phyloP scores from a whole-genome alignment of 768 basidiomycete genomes.

The Boletales sp. region DNA sequence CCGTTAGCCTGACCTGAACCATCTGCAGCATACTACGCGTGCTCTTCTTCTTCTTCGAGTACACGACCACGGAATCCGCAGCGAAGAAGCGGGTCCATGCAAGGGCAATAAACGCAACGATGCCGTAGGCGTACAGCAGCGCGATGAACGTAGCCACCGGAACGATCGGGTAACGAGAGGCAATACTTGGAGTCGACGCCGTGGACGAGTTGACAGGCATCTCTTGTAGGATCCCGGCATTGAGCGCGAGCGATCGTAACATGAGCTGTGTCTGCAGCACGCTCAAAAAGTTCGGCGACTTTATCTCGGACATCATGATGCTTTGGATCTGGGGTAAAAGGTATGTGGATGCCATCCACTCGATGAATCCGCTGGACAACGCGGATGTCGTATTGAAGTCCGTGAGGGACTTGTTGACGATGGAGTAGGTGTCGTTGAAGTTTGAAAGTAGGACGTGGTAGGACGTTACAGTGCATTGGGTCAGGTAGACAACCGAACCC shows the following conservation, averaged over 20 bases:
- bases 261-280: background rate
- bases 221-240: background rate
- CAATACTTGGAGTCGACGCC: background rate
- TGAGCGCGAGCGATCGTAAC: background rate
- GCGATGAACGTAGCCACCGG: background rate
- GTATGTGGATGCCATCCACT: conserved; percentile 2
- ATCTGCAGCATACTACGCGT: background rate
- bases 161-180: background rate
- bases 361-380: background rate
- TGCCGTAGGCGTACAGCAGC: background rate
- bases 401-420: background rate
- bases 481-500: background rate
- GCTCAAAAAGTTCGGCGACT: background rate
- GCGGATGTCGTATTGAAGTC: conserved; percentile 2
- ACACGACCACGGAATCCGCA: background rate
- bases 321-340: conserved; percentile 1
- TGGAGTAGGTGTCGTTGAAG: background rate
- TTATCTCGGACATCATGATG: background rate
- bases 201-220: conserved; percentile 1
- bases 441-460: background rate
- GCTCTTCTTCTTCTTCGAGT: background rate
- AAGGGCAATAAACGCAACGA: background rate
- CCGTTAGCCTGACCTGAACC: conserved; percentile 1
- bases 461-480: conserved; percentile 1
- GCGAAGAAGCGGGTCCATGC: background rate